Evolutionary conservation across 2,329 filamentous ascomycete species (phyloP).

Genomic region (Talaromyces sp.): DNA sequence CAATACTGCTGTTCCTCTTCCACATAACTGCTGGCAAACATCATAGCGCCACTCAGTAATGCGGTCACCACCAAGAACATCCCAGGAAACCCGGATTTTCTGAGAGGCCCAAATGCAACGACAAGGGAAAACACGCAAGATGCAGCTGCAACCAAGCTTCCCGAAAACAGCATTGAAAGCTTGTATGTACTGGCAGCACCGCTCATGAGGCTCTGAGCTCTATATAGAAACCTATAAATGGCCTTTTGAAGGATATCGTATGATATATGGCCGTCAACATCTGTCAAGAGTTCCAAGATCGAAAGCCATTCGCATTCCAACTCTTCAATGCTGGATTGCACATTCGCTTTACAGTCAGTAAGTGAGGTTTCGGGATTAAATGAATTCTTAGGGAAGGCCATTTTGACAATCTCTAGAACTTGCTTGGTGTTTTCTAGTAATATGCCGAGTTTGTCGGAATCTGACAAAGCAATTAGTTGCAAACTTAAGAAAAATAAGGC

Average conservation of each 20-base stretch:
- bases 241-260: conserved; percentile 17
- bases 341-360: conserved; percentile 17
- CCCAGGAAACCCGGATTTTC: conserved; percentile 20
- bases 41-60: conserved; percentile 70
- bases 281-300: conserved; percentile 18
- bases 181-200: conserved; percentile 91
- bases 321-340: conserved; percentile 41
- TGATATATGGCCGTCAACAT: conserved; percentile 5
- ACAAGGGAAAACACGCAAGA: conserved; percentile 37
- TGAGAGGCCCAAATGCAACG: conserved; percentile 23
- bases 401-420: conserved; percentile 68
- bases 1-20: conserved; percentile 99
- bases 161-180: conserved; percentile 44
- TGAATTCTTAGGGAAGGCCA: conserved; percentile 58
- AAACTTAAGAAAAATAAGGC: conserved; percentile 11
- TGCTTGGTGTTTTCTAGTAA: conserved; percentile 74
- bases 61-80: conserved; percentile 47
- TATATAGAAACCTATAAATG: conserved; percentile 55
- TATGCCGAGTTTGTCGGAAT: conserved; percentile 57
- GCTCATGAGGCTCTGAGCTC: conserved; percentile 75
- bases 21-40: conserved; percentile 97
- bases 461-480: conserved; percentile 18
- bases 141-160: conserved; percentile 31
- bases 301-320: conserved; percentile 66
- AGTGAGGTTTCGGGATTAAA: conserved; percentile 32